A percentile compares a stretch with the other conserved stretches of the same genome.
phyloP scores from a whole-genome alignment of 345 rosid genomes.

The Linum lewisii region DNA sequence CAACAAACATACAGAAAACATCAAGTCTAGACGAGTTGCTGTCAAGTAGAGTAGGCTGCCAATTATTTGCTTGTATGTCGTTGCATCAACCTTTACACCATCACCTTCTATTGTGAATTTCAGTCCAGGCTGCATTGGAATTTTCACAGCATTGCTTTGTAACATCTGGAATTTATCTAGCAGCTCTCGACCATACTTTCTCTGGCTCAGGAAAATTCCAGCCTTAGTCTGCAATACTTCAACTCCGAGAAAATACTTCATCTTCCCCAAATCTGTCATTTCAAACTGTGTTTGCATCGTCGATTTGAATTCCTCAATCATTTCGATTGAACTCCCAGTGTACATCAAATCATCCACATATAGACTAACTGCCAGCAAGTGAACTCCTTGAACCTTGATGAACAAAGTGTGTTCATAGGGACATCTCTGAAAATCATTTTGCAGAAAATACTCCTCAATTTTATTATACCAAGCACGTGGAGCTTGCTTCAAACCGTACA shows the following conservation, averaged over 20 bases:
- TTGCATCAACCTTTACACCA: background rate
- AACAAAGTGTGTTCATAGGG: background rate
- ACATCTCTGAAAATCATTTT: constrained; percentile 3
- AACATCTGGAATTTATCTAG: constrained; percentile 3
- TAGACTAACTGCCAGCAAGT: background rate
- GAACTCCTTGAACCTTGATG: background rate
- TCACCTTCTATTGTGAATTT: background rate
- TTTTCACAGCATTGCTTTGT: no score
- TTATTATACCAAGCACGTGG: background rate
- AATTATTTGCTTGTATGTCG: background rate
- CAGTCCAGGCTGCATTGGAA: no score
- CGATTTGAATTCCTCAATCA: constrained; percentile 8
- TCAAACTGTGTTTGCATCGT: constrained; percentile 1
- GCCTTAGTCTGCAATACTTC: background rate
- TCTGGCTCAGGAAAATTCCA: background rate
- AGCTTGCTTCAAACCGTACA: background rate
- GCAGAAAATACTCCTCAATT: background rate
- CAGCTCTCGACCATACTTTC: background rate
- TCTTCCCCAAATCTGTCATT: background rate
- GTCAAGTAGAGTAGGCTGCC: background rate
- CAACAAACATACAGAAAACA: background rate
- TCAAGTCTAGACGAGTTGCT: background rate
- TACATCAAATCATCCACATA: constrained; percentile 13
- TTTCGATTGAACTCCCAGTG: background rate
- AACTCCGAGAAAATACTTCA: background rate